Base-by-base conservation (phyloP, 495 filamentous ascomycete genomes). In the Talaromyces stipitatus region DNA sequence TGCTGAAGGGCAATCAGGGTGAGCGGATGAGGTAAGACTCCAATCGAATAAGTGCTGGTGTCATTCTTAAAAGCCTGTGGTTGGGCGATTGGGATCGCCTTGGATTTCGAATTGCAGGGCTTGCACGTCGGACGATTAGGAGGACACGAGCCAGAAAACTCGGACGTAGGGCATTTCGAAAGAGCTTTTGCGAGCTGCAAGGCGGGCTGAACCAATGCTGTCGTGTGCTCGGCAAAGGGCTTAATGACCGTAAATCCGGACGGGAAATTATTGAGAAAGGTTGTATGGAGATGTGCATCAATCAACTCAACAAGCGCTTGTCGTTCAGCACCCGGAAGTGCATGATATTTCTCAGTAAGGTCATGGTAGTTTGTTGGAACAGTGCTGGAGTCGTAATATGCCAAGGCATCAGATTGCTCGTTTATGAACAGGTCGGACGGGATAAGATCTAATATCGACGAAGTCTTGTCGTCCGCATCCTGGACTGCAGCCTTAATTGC, bases 21-120 rank as follows among this genome's bases (percentile, higher is more conserved):
- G 71, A 89, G 95, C 0, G 94, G 94, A 62, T 98, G 94, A 0
- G 94, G 92, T 5, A 97, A 84, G 7, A 83, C 87, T 61, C 85
- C 91, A 61, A 97, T 89, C 16, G 86, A 89, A 73, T 90, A 97
- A 12, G 84, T 62, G 8, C 73, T 74, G 1, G 83, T 78, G 9
- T 76, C 80, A 64, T 90, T 88, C 33, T 72, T 72, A 66, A 85
- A 87, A 14, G 67, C 70, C 2, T 76, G 62, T 1, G 83, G 83
- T 8, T 83, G 86, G 30, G 70, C 74, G 59, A 91, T 78, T 18
- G 70, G 68, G 67, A 79, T 71, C 0, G 82, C 77, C 27, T 80
- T 76, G 6, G 76, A 71, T 1, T 61, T 54, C 16, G 80, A 64
- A 56, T 82, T 78, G 70, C 94, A 98, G 11, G 86, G 83, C 16